Conservation (phyloP, 2,329 filamentous ascomycete species). For the Myrmaecium sp. region DNA sequence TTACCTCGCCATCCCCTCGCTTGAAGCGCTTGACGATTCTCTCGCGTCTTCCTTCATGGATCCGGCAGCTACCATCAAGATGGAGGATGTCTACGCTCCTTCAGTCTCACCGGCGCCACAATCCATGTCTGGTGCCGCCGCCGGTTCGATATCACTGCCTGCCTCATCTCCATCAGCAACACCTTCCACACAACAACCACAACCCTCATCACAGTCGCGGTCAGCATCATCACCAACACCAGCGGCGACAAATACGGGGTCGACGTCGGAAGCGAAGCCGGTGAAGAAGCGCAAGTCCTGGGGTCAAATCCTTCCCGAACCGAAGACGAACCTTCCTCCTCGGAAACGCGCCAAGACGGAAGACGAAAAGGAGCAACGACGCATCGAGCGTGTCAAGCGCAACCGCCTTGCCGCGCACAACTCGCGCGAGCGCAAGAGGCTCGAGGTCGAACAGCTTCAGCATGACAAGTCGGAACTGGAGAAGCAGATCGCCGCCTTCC, state of each 20-base stretch:
- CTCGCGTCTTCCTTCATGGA: neutral
- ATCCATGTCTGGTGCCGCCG: too few relatives aligned
- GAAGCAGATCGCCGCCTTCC: conserved; percentile 40
- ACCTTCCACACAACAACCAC: conserved; percentile 8
- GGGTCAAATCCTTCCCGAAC: conserved; percentile 91
- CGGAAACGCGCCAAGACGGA: conserved; percentile 97
- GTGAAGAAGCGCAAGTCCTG: conserved; percentile 95
- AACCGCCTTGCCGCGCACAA: conserved; percentile 95
- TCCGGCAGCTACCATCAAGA: conserved; percentile 20
- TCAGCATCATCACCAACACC: neutral
- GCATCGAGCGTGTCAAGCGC: conserved; percentile 89
- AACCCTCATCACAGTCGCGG: conserved; percentile 8
- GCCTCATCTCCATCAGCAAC: conserved; percentile 8
- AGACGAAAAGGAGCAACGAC: conserved; percentile 95
- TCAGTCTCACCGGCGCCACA: too few relatives aligned
- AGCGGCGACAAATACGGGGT: conserved; percentile 1
- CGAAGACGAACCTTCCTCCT: conserved; percentile 89
- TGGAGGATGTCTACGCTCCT: conserved; percentile 27
- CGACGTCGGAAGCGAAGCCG: conserved; percentile 38
- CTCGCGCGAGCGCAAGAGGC: conserved; percentile 81
- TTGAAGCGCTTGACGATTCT: too few relatives aligned
- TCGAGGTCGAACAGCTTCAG: conserved; percentile 72
- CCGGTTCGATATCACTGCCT: conserved; percentile 9
- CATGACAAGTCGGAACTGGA: conserved; percentile 48
- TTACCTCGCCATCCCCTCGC: too few relatives aligned